These are phyloP conservation scores for Colletotrichum sidae DNA, from an alignment of 2,329 filamentous ascomycete genomes.

Conservation along the genomic window DNA sequence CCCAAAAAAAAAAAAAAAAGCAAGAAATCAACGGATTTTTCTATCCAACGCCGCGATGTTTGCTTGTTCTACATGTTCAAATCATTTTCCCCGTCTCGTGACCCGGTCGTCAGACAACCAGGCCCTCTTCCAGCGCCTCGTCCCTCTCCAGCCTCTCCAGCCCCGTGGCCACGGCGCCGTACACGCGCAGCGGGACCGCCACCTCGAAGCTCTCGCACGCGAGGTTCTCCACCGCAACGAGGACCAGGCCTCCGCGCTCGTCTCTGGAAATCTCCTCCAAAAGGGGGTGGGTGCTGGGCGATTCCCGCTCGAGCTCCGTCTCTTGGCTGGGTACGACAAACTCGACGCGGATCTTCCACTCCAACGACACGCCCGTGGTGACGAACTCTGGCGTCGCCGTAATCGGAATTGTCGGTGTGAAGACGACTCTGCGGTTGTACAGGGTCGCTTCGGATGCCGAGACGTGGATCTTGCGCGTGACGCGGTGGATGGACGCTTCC, in stretches of 20 bases:
- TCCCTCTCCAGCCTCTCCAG: slow-evolving; percentile 68
- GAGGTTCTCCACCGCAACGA: slow-evolving; percentile 82
- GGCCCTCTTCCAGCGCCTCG: slow-evolving; percentile 61
- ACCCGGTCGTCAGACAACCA: slow-evolving; percentile 48
- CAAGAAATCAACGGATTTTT: not conserved
- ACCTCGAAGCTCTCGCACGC: slow-evolving; percentile 93
- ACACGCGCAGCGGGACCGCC: slow-evolving; percentile 84
- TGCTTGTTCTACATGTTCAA: slow-evolving; percentile 16
- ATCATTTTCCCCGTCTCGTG: too few species aligned
- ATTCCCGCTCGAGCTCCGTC: slow-evolving; percentile 31
- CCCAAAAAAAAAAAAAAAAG: not conserved
- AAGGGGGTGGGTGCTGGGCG: slow-evolving; percentile 59
- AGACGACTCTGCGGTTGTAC: slow-evolving; percentile 82
- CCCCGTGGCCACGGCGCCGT: slow-evolving; percentile 71
- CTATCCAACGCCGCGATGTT: slow-evolving; percentile 32
- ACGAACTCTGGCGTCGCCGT: slow-evolving; percentile 90
- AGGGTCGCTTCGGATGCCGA: slow-evolving; percentile 84
- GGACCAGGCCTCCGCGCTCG: slow-evolving; percentile 78
- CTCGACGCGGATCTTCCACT: slow-evolving; percentile 91
- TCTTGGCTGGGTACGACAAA: slow-evolving; percentile 79
- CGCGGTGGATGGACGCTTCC: slow-evolving; percentile 85
- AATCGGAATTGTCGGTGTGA: slow-evolving; percentile 85
- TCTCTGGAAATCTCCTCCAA: slow-evolving; percentile 84
- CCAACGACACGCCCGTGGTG: slow-evolving; percentile 86
- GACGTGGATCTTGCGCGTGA: slow-evolving; percentile 85